phyloP scores from a whole-genome alignment of 192 early-diverging fungal genomes.

The Coemansia sp. region DNA sequence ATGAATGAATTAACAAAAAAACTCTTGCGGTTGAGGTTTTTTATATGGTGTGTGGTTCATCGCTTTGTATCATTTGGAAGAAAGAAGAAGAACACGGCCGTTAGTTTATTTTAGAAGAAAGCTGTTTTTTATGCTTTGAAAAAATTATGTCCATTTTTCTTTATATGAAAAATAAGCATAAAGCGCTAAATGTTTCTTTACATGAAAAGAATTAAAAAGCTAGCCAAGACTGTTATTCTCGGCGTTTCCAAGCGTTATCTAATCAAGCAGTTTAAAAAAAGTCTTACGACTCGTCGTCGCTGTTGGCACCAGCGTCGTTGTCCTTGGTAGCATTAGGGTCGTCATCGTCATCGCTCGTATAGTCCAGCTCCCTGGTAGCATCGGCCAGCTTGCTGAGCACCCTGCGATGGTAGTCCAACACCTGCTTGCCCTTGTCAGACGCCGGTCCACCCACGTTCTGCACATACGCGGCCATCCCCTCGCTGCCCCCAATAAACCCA shows the following conservation, averaged over 20 bases:
- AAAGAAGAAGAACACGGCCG: too few relatives aligned
- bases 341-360: constrained; percentile 42
- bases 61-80: too few relatives aligned
- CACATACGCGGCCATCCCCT: constrained; percentile 33
- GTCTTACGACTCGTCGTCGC: neutral
- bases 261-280: neutral
- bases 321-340: neutral
- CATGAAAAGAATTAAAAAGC: neutral
- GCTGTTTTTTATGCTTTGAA: too few relatives aligned
- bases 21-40: too few relatives aligned
- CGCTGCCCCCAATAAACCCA: constrained; percentile 24
- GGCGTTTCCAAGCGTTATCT: neutral
- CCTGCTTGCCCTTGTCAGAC: constrained; percentile 46
- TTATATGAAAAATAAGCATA: neutral
- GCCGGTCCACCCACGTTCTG: constrained; percentile 52
- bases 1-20: too few relatives aligned
- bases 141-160: neutral
- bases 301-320: neutral
- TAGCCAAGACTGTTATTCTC: neutral
- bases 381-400: constrained; percentile 52
- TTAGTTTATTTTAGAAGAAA: too few relatives aligned
- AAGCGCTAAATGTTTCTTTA: neutral
- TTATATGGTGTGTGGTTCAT: too few relatives aligned
- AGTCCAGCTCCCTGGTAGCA: constrained; percentile 43
- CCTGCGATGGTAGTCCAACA: constrained; percentile 62